A percentile compares a stretch with the other conserved stretches of the same genome.
phyloP scores from a whole-genome alignment of 768 basidiomycete genomes.

The Pilatotrama ljubarskyi region DNA sequence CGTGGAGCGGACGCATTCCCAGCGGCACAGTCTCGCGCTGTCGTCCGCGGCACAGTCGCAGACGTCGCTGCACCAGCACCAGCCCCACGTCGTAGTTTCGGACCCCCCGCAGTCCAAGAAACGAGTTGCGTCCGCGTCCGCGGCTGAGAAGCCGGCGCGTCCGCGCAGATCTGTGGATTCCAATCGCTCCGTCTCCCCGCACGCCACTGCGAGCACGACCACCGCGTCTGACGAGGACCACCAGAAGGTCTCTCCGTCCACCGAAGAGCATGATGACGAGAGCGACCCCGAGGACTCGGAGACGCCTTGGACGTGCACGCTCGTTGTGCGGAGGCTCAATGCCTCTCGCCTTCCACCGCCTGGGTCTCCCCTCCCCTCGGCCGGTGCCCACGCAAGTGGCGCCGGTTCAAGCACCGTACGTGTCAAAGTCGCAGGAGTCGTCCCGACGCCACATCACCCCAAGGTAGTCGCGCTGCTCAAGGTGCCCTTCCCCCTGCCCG shows the following conservation, averaged over 20 bases:
- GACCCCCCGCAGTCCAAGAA: slow-evolving; percentile 10
- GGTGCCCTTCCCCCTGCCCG: slow-evolving; percentile 85
- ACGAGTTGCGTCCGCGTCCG: slow-evolving; percentile 17
- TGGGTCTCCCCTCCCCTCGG: slow-evolving; percentile 5
- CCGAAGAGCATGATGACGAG: slow-evolving; percentile 64
- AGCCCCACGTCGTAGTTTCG: neutral
- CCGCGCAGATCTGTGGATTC: slow-evolving; percentile 21
- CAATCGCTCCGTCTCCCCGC: slow-evolving; percentile 25
- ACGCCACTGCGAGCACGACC: slow-evolving; percentile 19
- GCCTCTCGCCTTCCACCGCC: slow-evolving; percentile 13
- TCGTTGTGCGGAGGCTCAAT: slow-evolving; percentile 57
- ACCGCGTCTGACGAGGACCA: slow-evolving; percentile 21
- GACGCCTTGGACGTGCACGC: slow-evolving; percentile 92
- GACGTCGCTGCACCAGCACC: slow-evolving; percentile 19
- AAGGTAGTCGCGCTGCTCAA: slow-evolving; percentile 91
- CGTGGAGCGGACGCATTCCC: slow-evolving; percentile 6
- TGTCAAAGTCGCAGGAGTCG: slow-evolving; percentile 80
- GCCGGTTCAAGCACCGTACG: slow-evolving; percentile 28
- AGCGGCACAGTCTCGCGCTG: slow-evolving; percentile 15
- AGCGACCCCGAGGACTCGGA: slow-evolving; percentile 97
- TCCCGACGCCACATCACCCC: slow-evolving; percentile 94
- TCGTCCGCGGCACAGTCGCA: slow-evolving; percentile 24
- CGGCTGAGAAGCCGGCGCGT: neutral
- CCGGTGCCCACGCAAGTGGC: neutral
- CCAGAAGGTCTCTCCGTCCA: slow-evolving; percentile 4